Evolutionary conservation across 176 grass and related monocot genomes (phyloP), one percentile per base, ranked within the genome.

Genomic region (Ensete ventricosum): DNA sequence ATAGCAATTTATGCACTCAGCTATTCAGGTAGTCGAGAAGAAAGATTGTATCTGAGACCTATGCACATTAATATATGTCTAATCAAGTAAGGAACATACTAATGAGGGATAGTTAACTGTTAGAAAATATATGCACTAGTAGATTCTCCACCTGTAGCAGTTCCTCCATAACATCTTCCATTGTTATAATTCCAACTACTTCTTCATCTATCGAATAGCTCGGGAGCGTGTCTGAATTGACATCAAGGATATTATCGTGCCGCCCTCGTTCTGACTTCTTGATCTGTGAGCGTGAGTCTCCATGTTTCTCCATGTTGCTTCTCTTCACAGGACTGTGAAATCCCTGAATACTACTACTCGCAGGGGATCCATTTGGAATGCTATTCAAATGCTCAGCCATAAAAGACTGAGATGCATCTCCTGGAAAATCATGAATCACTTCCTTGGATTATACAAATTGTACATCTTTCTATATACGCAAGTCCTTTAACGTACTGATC

Each of bases 101-200:
- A 16, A 64, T 53, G 24, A 24, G 14, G 59, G 59, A 16, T 65
- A 64, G 48, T 24, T 64, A 76, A 76, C 25, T 17, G 7, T 77
- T 26, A 16, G 58, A 77, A 25, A 64, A 64, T 64, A 73, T 52
- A n/a, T 63, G n/a, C 75, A 53, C 75, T 53, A 63, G 55, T 82
- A 79, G n/a, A 77, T 78, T 71, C 49, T 73, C 49, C 83, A 94
- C 95, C 95, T 99, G 95, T 68, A 94, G 85, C 69, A 94, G 69
- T 73, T 94, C 76, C 85, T 99, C 95, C 88, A 99, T 99, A 67
- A 91, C 95, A 91, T 99, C 91, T 83, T 99, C 91, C 95, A 99
- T 99, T 9, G 91, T 99, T 71, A 94, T 99, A 87, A 99, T 99
- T 69, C 95, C 95, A 9, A 99, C 86, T 53, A 88, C 88, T 87